A percentile compares a stretch with the other conserved stretches of the same genome.
Conservation (phyloP, 345 rosid species). For the Corchorus capsularis region DNA sequence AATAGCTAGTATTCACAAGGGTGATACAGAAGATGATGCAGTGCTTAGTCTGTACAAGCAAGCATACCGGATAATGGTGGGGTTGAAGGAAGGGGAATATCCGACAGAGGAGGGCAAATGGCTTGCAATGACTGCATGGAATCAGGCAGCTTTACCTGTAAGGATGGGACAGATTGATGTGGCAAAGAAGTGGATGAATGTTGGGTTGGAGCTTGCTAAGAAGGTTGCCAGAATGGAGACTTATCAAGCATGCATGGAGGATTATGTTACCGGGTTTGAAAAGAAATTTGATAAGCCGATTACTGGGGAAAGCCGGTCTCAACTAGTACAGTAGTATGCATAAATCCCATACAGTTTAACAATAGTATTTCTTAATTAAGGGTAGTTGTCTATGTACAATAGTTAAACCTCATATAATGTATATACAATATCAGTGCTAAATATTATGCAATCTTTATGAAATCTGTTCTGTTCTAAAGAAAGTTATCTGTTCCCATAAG, state of each 20-base stretch:
- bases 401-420: background rate
- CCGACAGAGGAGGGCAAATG: conserved; percentile 92
- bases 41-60: conserved; percentile 74
- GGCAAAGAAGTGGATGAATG: conserved; percentile 77
- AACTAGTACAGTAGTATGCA: conserved; percentile 2
- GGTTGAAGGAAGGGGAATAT: conserved; percentile 83
- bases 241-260: conserved; percentile 82
- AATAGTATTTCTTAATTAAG: background rate
- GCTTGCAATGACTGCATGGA: conserved; percentile 97
- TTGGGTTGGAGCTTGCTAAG: conserved; percentile 67
- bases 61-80: conserved; percentile 85
- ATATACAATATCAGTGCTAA: background rate
- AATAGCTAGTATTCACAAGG: conserved; percentile 65
- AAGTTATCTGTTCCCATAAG: too few species aligned
- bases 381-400: background rate
- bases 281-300: conserved; percentile 39
- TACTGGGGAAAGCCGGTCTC: conserved; percentile 22
- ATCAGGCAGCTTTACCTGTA: conserved; percentile 76
- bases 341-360: background rate
- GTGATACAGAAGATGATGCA: conserved; percentile 61
- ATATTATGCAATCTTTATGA: background rate
- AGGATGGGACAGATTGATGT: conserved; percentile 63
- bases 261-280: conserved; percentile 52
- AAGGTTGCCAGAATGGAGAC: conserved; percentile 77
- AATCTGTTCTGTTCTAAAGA: too few species aligned